Evolutionary conservation across 164 flowering plant species (phyloP).

Genomic region (Vitis rotundifolia): DNA sequence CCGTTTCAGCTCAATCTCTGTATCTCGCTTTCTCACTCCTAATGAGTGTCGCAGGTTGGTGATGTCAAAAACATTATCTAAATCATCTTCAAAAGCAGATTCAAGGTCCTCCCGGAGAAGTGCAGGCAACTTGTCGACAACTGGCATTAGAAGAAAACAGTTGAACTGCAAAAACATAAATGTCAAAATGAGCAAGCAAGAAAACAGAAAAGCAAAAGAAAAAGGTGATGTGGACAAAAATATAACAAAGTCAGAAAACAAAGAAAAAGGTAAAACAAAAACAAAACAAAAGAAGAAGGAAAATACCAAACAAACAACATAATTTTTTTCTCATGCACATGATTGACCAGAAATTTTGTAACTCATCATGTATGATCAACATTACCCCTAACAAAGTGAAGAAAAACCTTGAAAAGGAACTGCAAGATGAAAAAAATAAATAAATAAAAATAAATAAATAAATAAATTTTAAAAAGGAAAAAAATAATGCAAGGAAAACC

Average conservation of each 20-base stretch:
- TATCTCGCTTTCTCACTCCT: conserved; percentile 61
- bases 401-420: too few relatives aligned
- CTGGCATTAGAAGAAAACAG: conserved; percentile 96
- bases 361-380: background rate
- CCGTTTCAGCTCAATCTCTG: conserved; percentile 86
- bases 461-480: too few relatives aligned
- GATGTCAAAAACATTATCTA: conserved; percentile 80
- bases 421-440: too few relatives aligned
- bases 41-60: conserved; percentile 66
- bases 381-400: background rate
- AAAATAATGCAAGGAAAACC: too few relatives aligned
- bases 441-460: too few relatives aligned
- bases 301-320: too few relatives aligned
- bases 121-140: conserved; percentile 93
- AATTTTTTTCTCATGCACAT: background rate
- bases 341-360: background rate
- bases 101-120: conserved; percentile 82
- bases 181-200: background rate
- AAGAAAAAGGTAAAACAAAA: too few relatives aligned
- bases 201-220: background rate
- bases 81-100: conserved; percentile 73
- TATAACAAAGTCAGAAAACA: background rate
- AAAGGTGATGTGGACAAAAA: background rate
- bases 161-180: conserved; percentile 65
- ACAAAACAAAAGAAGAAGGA: too few relatives aligned